Conservation (phyloP, 345 rosid genomes). For the Melaleuca alternifolia region DNA sequence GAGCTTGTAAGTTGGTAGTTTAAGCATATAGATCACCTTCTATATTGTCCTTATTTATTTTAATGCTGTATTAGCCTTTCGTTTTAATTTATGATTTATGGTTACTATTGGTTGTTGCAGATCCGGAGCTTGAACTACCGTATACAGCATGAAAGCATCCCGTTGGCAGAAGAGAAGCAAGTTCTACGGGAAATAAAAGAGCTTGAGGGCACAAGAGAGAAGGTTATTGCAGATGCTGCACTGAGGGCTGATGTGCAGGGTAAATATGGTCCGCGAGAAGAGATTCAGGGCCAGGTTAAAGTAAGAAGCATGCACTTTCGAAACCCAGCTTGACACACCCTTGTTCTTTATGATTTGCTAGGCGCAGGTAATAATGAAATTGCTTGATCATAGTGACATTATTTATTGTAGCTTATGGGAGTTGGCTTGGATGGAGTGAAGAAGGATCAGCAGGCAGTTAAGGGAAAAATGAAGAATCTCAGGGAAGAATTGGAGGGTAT, state of each 20-base stretch:
- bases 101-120: conserved; percentile 30
- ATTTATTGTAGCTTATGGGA: conserved; percentile 58
- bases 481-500: conserved; percentile 41
- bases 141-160: conserved; percentile 90
- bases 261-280: conserved; percentile 78
- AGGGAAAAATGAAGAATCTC: conserved; percentile 44
- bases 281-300: conserved; percentile 85
- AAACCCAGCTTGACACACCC: not conserved
- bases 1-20: conserved; percentile 37
- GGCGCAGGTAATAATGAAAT: not conserved
- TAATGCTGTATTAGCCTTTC: not conserved
- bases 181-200: conserved; percentile 77
- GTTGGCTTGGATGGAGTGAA: conserved; percentile 80
- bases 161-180: conserved; percentile 89
- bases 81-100: not conserved
- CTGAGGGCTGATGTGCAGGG: conserved; percentile 79
- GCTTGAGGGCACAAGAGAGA: conserved; percentile 89
- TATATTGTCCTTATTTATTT: not conserved
- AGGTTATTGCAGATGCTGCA: conserved; percentile 79
- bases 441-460: conserved; percentile 71
- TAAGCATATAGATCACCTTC: not conserved
- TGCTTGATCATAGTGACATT: not conserved
- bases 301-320: conserved; percentile 28
- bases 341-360: not conserved
- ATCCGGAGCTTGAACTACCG: conserved; percentile 67